Percentiles rank a stretch among this genome's conserved stretches.
These are phyloP conservation scores for Neurospora sp. DNA, from an alignment of 495 filamentous ascomycete species.

Conservation along the genomic window DNA sequence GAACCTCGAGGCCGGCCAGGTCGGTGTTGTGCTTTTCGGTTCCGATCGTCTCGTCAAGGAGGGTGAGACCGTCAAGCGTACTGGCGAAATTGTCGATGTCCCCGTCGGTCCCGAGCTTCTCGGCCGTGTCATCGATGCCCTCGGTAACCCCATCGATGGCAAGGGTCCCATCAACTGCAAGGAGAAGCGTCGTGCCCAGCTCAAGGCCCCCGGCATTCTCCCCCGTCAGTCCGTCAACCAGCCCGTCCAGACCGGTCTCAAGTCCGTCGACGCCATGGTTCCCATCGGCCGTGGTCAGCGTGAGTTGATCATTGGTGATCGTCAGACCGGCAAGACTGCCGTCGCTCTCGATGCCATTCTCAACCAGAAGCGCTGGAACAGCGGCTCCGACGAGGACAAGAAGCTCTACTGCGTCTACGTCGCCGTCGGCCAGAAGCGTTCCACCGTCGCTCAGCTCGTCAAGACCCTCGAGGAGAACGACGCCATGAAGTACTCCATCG, in stretches of 20 bases:
- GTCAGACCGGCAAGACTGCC: slow-evolving; percentile 99
- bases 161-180: slow-evolving; percentile 91
- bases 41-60: slow-evolving; percentile 99
- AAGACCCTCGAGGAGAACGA: slow-evolving; percentile 99
- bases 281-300: slow-evolving; percentile 99
- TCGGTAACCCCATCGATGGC: slow-evolving; percentile 98
- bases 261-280: slow-evolving; percentile 99
- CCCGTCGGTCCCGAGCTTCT: slow-evolving; percentile 88
- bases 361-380: slow-evolving; percentile 99
- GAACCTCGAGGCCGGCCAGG: slow-evolving; percentile 99
- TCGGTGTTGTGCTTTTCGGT: slow-evolving; percentile 99
- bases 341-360: slow-evolving; percentile 97
- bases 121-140: slow-evolving; percentile 95
- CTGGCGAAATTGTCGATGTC: slow-evolving; percentile 97
- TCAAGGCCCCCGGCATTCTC: slow-evolving; percentile 98
- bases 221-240: slow-evolving; percentile 94
- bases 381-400: slow-evolving; percentile 73
- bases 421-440: slow-evolving; percentile 98
- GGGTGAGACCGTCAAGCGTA: slow-evolving; percentile 99
- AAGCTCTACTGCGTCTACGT: slow-evolving; percentile 99
- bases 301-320: slow-evolving; percentile 99
- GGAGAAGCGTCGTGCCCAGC: slow-evolving; percentile 90
- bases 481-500: slow-evolving; percentile 95
- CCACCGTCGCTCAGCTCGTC: slow-evolving; percentile 97
- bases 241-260: slow-evolving; percentile 98